Percentiles rank a stretch among this genome's conserved stretches.
These are phyloP conservation scores for Cymodocea nodosa DNA, from an alignment of 116 monocot genomes.

Conservation along the genomic window DNA sequence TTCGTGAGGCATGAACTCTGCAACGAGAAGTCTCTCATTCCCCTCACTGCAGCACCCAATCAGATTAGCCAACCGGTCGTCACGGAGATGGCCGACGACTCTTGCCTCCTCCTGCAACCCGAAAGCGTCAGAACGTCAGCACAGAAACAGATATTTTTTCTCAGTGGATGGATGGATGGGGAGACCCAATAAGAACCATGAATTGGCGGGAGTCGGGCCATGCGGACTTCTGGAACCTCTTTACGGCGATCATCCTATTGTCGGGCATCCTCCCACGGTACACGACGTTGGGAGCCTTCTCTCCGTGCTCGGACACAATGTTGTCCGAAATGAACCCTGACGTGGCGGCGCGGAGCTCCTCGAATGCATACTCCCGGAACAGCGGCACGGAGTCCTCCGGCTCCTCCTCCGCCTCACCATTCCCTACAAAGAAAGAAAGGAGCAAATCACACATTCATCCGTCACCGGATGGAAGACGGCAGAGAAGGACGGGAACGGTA, in stretches of 20 bases:
- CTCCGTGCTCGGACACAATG: slow-evolving; percentile 97
- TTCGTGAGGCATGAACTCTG: slow-evolving; percentile 93
- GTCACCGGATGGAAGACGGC: not conserved
- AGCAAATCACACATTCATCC: not conserved
- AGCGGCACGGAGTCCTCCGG: slow-evolving; percentile 16
- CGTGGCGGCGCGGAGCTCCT: slow-evolving; percentile 68
- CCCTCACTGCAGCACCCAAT: slow-evolving; percentile 74
- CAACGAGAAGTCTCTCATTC: slow-evolving; percentile 58
- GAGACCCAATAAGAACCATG: slow-evolving; percentile 19
- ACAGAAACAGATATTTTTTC: not conserved
- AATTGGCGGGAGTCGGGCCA: slow-evolving; percentile 94
- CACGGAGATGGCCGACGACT: slow-evolving; percentile 51
- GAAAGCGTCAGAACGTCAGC: not conserved
- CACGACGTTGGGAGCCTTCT: slow-evolving; percentile 94
- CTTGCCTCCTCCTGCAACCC: slow-evolving; percentile 44
- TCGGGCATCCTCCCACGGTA: slow-evolving; percentile 41
- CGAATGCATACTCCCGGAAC: slow-evolving; percentile 65
- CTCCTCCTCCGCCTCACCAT: slow-evolving; percentile 14
- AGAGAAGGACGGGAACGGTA: not conserved
- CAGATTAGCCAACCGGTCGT: slow-evolving; percentile 54
- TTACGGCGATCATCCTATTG: slow-evolving; percentile 58
- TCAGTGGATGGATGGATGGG: not conserved
- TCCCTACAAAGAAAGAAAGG: slow-evolving; percentile 20
- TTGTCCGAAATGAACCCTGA: slow-evolving; percentile 61
- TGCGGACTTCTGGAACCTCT: slow-evolving; percentile 74